Conservation (phyloP, 2,329 filamentous ascomycete species). For the Fusarium sp. region DNA sequence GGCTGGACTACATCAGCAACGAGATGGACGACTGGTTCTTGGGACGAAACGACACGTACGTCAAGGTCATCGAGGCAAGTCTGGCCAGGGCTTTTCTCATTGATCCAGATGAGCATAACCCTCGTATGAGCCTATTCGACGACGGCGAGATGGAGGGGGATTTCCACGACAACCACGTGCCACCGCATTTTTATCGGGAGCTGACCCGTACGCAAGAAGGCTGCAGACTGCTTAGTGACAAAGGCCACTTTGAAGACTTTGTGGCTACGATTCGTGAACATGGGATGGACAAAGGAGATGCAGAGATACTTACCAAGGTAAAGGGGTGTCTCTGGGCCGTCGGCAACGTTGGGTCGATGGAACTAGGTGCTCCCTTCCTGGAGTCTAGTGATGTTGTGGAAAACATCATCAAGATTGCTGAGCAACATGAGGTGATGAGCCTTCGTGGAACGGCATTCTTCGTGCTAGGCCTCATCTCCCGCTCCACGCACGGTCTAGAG, state of each 20-base stretch:
- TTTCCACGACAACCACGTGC: slow-evolving; percentile 73
- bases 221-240: slow-evolving; percentile 87
- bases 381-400: slow-evolving; percentile 89
- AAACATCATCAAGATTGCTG: slow-evolving; percentile 87
- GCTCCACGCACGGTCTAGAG: slow-evolving; percentile 90
- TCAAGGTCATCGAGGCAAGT: slow-evolving; percentile 93
- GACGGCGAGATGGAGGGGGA: slow-evolving; percentile 65
- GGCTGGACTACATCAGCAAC: slow-evolving; percentile 96
- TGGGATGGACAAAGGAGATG: slow-evolving; percentile 83
- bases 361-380: slow-evolving; percentile 91
- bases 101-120: slow-evolving; percentile 65
- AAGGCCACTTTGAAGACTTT: slow-evolving; percentile 97
- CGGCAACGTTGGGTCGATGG: slow-evolving; percentile 98
- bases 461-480: slow-evolving; percentile 89
- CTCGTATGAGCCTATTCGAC: slow-evolving; percentile 66
- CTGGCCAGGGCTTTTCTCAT: slow-evolving; percentile 85
- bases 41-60: slow-evolving; percentile 95
- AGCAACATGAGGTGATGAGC: slow-evolving; percentile 88
- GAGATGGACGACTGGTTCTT: slow-evolving; percentile 99
- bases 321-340: slow-evolving; percentile 98
- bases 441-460: slow-evolving; percentile 96
- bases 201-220: slow-evolving; percentile 92
- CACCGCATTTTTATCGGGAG: slow-evolving; percentile 98
- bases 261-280: slow-evolving; percentile 87
- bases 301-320: slow-evolving; percentile 87